Evolutionary conservation across 2,329 filamentous ascomycete genomes (phyloP).

Genomic region (Fonsecaea erecta): DNA sequence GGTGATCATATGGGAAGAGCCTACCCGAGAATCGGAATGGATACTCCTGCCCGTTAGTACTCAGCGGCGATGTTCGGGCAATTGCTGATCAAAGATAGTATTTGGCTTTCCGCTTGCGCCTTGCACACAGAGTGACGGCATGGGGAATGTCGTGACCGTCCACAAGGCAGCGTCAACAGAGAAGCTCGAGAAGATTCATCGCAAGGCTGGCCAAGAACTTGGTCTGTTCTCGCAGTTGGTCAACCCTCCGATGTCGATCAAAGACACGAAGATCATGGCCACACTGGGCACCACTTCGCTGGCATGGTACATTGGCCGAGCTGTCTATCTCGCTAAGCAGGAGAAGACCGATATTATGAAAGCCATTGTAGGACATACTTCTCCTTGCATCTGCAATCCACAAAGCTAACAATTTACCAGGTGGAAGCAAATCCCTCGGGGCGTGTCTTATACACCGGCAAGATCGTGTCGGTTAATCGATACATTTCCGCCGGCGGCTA

Average conservation of each 20-base stretch:
- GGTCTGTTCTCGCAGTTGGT: constrained; percentile 46
- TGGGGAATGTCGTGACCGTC: constrained; percentile 48
- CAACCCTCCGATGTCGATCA: constrained; percentile 46
- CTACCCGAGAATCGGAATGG: constrained; percentile 16
- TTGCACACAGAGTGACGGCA: constrained; percentile 45
- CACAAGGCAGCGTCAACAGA: constrained; percentile 47
- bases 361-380: constrained; percentile 44
- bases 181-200: constrained; percentile 41
- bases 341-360: constrained; percentile 45
- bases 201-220: constrained; percentile 33
- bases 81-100: constrained; percentile 11
- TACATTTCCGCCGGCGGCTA: constrained; percentile 45
- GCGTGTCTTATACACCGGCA: constrained; percentile 52
- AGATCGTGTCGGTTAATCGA: constrained; percentile 51
- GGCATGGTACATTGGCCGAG: constrained; percentile 41
- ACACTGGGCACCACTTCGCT: constrained; percentile 45
- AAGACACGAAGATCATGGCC: constrained; percentile 43
- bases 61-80: neutral
- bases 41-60: constrained; percentile 8
- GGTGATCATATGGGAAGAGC: constrained; percentile 50
- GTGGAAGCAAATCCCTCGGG: constrained; percentile 40
- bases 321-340: constrained; percentile 38
- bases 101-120: constrained; percentile 16
- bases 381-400: constrained; percentile 19
- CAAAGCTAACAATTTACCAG: constrained; percentile 8